phyloP scores from a whole-genome alignment of 1,139 yeast genomes.

The Taphrina pruni region DNA sequence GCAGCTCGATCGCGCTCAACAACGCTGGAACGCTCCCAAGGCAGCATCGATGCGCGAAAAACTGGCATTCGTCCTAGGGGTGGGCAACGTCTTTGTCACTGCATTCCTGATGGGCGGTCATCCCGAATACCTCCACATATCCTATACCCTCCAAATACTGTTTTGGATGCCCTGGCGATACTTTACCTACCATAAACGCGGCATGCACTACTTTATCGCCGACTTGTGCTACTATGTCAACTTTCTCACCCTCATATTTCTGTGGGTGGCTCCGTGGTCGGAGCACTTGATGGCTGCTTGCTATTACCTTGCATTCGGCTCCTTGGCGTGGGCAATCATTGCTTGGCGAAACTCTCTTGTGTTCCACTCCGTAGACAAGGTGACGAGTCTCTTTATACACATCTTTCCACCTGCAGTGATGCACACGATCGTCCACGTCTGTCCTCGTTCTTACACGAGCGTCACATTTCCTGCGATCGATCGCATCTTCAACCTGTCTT shows the following conservation, averaged over 20 bases:
- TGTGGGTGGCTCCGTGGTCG: slow-evolving; percentile 84
- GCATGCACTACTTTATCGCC: slow-evolving; percentile 86
- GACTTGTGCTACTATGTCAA: slow-evolving; percentile 94
- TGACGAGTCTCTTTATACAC: slow-evolving; percentile 76
- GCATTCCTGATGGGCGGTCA: slow-evolving; percentile 80
- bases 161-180: slow-evolving; percentile 82
- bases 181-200: slow-evolving; percentile 77
- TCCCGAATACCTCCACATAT: slow-evolving; percentile 77
- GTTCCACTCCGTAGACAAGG: slow-evolving; percentile 75
- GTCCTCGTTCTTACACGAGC: slow-evolving; percentile 59
- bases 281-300: slow-evolving; percentile 36
- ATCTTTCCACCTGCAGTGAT: slow-evolving; percentile 86
- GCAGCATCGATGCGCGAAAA: slow-evolving; percentile 72
- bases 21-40: slow-evolving; percentile 55
- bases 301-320: slow-evolving; percentile 53
- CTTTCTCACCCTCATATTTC: slow-evolving; percentile 65
- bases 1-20: slow-evolving; percentile 64
- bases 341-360: slow-evolving; percentile 96
- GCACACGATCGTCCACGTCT: slow-evolving; percentile 83
- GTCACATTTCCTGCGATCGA: slow-evolving; percentile 81
- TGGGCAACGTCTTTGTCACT: slow-evolving; percentile 68
- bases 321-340: slow-evolving; percentile 89
- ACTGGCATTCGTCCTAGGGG: slow-evolving; percentile 75
- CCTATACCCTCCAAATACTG: slow-evolving; percentile 68
- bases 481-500: slow-evolving; percentile 68